Evolutionary conservation across 352 stramenopile species (phyloP).

Genomic region (Globisporangium rhizosaccharum): DNA sequence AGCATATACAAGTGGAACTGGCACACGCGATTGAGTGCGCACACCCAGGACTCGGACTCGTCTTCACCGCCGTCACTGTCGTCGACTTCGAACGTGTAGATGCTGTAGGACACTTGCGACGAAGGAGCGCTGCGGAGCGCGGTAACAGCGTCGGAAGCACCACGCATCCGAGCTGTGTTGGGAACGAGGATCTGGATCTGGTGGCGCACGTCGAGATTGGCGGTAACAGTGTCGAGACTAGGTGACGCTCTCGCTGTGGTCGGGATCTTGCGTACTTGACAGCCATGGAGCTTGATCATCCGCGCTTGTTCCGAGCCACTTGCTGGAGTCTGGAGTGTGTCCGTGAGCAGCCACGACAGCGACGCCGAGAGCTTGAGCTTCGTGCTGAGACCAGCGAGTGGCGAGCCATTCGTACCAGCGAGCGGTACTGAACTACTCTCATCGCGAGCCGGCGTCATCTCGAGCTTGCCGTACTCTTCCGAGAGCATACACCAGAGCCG

Average conservation of each 20-base stretch:
- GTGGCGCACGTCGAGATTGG: slow-evolving; percentile 4
- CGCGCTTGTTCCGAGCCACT: slow-evolving; percentile 11
- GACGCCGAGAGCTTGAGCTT: slow-evolving; percentile 47
- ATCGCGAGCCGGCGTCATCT: slow-evolving; percentile 34
- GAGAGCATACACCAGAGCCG: slow-evolving; percentile 49
- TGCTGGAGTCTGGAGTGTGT: slow-evolving; percentile 27
- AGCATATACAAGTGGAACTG: slow-evolving; percentile 44
- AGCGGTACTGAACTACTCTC: neutral
- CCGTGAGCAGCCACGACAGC: slow-evolving; percentile 47
- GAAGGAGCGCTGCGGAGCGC: neutral
- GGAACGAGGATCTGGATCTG: slow-evolving; percentile 42
- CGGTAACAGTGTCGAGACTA: neutral
- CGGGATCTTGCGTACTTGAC: slow-evolving; percentile 34
- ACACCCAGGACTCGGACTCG: slow-evolving; percentile 26
- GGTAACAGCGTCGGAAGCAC: neutral
- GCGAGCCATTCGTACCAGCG: neutral
- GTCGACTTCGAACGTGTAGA: slow-evolving; percentile 34
- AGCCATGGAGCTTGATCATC: slow-evolving; percentile 42
- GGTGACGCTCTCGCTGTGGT: neutral
- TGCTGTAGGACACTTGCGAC: slow-evolving; percentile 21
- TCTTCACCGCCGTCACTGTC: slow-evolving; percentile 7
- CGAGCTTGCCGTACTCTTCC: slow-evolving; percentile 51
- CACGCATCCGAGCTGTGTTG: neutral
- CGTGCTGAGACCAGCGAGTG: slow-evolving; percentile 17
- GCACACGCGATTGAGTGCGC: slow-evolving; percentile 32